Evolutionary conservation across 2,329 filamentous ascomycete genomes (phyloP), one percentile per base, ranked within the genome.

Genomic region (Botryotinia globosa): DNA sequence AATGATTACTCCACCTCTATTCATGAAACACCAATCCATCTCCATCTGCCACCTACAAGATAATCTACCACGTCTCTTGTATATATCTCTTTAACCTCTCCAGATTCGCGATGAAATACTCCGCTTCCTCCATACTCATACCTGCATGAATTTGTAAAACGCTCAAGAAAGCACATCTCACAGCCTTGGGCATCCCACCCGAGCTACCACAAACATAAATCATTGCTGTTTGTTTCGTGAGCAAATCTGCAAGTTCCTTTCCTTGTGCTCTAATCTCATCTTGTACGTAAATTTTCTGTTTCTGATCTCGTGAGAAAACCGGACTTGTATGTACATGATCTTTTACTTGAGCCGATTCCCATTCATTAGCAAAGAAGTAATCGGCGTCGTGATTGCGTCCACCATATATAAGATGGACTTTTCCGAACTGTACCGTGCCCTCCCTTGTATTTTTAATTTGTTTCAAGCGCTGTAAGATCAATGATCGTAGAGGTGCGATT

Each of bases 281-380:
- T 56, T 93, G 91, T 1, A 93, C 90, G 75, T 93, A 93, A 12
- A 89, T 80, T 79, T 90, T 92, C 69, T 86, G 82, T 48, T 77
- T 79, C 79, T 91, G 89, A 76, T 94, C 92, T 56, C 92, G 83
- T 4, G 91, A 94, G 79, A 94, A 94, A 0, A 91, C 92, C 0
- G 89, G 83, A 3, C 92, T 85, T 10, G 85, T 82, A 85, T 81
- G 1, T 18, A 67, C 90, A 76, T 0, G 22, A 5, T 39, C 16
- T 12, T 79, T 58, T 16, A 29, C n/a, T 29, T 29, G 51, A 6
- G n/a, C n/a, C n/a, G 51, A 56, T 1, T 83, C 78, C 94, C 94
- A 98, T 75, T 98, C 94, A 0, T 90, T 81, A 8, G 85, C 82
- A 80, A 96, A 99, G 83, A 94, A 94, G 82, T 89, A 98, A 80